Base-by-base conservation (phyloP, 1,284 basidiomycete genomes). In the Marasmius tenuissimus region DNA sequence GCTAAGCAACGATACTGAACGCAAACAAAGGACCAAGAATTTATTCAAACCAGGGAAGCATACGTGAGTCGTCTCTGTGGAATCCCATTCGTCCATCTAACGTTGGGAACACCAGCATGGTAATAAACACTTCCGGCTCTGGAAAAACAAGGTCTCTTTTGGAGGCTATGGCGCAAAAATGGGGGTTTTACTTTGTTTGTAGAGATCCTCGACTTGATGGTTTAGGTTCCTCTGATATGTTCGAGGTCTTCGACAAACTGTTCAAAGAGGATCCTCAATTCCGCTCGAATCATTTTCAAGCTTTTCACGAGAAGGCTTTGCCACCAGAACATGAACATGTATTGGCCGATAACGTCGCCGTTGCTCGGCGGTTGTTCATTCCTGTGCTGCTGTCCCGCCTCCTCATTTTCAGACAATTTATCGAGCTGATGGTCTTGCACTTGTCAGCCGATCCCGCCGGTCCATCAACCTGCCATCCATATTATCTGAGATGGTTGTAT, bases 101-200 rank as follows among this genome's bases (percentile, higher is more conserved):
- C 20, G n/a, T n/a, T 34, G 27, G 54, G 12, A 49, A 27, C 35
- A 57, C 22, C 16, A 60, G 58, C 9, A 1, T 62, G 16, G 20
- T 62, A 8, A 22, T 58, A 4, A 62, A 58, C 18, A 62, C 61
- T 3, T 59, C 61, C 2, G 61, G 61, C 9, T 58, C 61, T 20
- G 61, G 61, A 4, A 62, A 59, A 40, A 59, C 61, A 7, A 49
- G 61, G 33, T 22, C 50, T 12, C 9, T 62, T 3, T 33, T 62
- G 5, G 61, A 62, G 48, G 57, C 45, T 11, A 49, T 62, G 8
- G 51, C 49, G 14, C 57, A 42, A 38, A 9, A 50, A 1, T 62
- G 61, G 61, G 61, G 61, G 4, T 47, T 62, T 4, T 62, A 62
- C 53, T 58, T 62, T 35, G 3, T 58, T 9, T 62, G 61, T 33